These are phyloP conservation scores for Botryosphaeria agaves DNA, from an alignment of 2,329 filamentous ascomycete species.

Conservation along the genomic window DNA sequence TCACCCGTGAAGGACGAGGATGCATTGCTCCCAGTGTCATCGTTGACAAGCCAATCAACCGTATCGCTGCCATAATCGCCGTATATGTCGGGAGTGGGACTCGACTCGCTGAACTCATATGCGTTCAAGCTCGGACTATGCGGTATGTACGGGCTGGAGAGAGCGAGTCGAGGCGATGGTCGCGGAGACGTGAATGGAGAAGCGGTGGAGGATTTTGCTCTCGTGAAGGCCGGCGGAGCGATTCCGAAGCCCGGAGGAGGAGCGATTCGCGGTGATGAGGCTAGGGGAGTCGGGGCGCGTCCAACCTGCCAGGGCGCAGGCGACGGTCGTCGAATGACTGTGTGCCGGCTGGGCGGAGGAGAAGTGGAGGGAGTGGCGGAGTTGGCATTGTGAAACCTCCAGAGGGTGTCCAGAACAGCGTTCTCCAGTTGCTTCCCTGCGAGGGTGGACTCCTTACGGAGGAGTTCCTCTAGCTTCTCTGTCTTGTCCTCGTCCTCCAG, in stretches of 20 bases:
- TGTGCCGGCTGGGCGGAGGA: conserved; percentile 73
- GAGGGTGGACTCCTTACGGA: conserved; percentile 62
- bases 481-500: conserved; percentile 93
- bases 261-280: conserved; percentile 60
- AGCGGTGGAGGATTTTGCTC: conserved; percentile 58
- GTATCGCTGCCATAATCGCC: conserved; percentile 87
- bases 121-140: conserved; percentile 89
- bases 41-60: conserved; percentile 87
- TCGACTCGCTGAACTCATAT: conserved; percentile 83
- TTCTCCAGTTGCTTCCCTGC: conserved; percentile 70
- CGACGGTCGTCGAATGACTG: conserved; percentile 75
- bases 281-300: conserved; percentile 59
- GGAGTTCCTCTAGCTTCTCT: conserved; percentile 72
- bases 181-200: conserved; percentile 91
- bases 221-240: conserved; percentile 57
- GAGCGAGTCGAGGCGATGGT: conserved; percentile 77
- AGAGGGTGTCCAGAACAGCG: conserved; percentile 75
- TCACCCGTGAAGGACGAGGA: conserved; percentile 55
- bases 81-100: conserved; percentile 67
- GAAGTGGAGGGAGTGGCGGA: conserved; percentile 50
- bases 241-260: conserved; percentile 61
- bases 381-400: conserved; percentile 51
- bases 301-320: conserved; percentile 82
- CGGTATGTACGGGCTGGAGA: conserved; percentile 78
- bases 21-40: conserved; percentile 66